These are phyloP conservation scores for Pseudoturritis turrita DNA, from an alignment of 345 rosid species.

Conservation along the genomic window DNA sequence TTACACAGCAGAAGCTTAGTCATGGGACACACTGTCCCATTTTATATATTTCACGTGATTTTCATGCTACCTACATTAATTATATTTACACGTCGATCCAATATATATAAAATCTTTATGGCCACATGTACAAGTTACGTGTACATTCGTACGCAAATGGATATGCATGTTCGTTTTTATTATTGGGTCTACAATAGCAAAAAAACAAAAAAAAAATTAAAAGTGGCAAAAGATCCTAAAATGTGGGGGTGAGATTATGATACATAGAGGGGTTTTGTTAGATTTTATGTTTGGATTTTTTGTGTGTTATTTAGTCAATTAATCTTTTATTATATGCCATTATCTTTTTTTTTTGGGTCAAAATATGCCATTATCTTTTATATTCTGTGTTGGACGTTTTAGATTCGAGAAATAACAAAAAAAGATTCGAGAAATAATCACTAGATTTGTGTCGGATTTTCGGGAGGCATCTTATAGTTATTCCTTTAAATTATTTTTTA, in stretches of 20 bases:
- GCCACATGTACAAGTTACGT: conserved; percentile 5
- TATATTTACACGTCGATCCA: background rate
- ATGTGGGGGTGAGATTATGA: too few species aligned
- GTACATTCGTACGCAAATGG: conserved; percentile 19
- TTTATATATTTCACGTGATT: conserved; percentile 19
- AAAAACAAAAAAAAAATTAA: too few species aligned
- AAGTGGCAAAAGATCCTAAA: too few species aligned
- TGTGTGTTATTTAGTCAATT: too few species aligned
- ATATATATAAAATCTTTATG: background rate
- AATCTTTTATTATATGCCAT: too few species aligned
- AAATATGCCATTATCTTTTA: background rate
- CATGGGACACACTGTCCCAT: conserved; percentile 17
- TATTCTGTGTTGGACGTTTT: background rate
- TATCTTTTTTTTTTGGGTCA: too few species aligned
- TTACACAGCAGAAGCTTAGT: background rate
- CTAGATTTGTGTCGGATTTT: conserved; percentile 12
- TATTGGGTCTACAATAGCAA: too few species aligned
- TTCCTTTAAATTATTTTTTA: background rate
- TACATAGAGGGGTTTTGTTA: too few species aligned
- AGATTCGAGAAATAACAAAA: conserved; percentile 17
- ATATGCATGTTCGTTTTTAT: conserved; percentile 15
- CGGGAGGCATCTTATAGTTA: background rate
- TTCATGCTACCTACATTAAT: conserved; percentile 1
- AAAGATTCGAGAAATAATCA: conserved; percentile 4
- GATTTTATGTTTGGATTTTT: too few species aligned